Percentiles rank a stretch among this genome's conserved stretches.
phyloP scores from a whole-genome alignment of 2,329 filamentous ascomycete genomes.

The Venturia asperata region DNA sequence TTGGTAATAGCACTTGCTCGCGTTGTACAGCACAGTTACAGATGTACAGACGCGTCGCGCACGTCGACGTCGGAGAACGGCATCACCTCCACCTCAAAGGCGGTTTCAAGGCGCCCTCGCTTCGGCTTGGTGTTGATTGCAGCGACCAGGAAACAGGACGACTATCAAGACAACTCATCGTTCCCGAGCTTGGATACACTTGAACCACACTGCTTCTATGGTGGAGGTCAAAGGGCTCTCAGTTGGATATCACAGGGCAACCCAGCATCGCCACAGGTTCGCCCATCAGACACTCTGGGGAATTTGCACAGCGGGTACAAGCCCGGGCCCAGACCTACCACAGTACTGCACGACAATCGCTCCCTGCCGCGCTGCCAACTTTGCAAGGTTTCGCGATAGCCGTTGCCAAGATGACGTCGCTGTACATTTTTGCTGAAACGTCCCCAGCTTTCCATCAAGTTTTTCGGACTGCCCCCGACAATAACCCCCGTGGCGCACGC shows the following conservation, averaged over 20 bases:
- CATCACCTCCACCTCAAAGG: background rate
- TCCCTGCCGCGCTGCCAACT: conserved; percentile 7
- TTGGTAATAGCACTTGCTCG: background rate
- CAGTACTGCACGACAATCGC: too few relatives aligned
- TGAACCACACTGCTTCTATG: background rate
- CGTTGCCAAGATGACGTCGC: conserved; percentile 11
- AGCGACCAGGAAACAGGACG: background rate
- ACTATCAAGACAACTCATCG: background rate
- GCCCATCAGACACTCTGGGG: background rate
- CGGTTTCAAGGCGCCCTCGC: background rate
- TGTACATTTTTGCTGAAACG: background rate
- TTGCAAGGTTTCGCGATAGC: background rate
- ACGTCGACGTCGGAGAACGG: background rate
- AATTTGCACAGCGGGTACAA: background rate
- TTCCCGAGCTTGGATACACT: too few relatives aligned
- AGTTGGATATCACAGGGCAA: background rate
- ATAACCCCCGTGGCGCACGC: background rate
- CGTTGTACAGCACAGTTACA: background rate
- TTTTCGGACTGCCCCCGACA: background rate
- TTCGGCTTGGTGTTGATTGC: background rate
- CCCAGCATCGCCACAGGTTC: background rate
- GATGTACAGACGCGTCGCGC: background rate
- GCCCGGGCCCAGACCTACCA: background rate
- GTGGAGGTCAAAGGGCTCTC: background rate
- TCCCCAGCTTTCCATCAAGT: background rate